phyloP scores from a whole-genome alignment of 257 asterid genomes.

The Solanum ossicruentum region DNA sequence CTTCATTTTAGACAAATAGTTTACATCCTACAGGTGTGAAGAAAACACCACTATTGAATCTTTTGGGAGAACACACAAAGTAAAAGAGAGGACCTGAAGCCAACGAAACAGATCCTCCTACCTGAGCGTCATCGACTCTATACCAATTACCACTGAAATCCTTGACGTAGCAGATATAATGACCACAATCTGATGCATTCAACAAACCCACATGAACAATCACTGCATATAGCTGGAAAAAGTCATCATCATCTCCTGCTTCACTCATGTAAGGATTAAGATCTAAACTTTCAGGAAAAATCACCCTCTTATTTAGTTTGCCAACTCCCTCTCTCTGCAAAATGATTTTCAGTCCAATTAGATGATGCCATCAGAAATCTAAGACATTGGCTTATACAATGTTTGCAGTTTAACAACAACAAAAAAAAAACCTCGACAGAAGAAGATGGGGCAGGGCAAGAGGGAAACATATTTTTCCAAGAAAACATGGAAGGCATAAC shows the following conservation, averaged over 20 bases:
- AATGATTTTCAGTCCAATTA: background rate
- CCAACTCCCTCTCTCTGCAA: constrained; percentile 85
- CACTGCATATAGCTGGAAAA: constrained; percentile 85
- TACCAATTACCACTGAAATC: constrained; percentile 78
- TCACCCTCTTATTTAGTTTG: constrained; percentile 84
- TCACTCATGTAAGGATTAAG: constrained; percentile 75
- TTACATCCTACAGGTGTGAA: background rate
- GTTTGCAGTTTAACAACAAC: background rate
- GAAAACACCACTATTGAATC: background rate
- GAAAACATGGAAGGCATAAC: background rate
- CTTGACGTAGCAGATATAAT: constrained; percentile 82
- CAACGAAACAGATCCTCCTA: constrained; percentile 5
- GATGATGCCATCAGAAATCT: background rate
- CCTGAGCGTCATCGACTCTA: constrained; percentile 83
- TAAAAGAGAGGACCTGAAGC: background rate
- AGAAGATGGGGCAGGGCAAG: background rate
- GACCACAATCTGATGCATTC: constrained; percentile 88
- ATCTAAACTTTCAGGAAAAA: constrained; percentile 67
- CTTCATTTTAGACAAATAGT: background rate
- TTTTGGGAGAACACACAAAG: background rate
- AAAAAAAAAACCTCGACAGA: background rate
- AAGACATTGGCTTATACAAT: background rate
- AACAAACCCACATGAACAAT: constrained; percentile 88
- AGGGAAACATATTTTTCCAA: background rate
- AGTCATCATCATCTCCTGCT: constrained; percentile 41